Conservation (phyloP, 495 filamentous ascomycete genomes). For the Sordaria brevicollis region DNA sequence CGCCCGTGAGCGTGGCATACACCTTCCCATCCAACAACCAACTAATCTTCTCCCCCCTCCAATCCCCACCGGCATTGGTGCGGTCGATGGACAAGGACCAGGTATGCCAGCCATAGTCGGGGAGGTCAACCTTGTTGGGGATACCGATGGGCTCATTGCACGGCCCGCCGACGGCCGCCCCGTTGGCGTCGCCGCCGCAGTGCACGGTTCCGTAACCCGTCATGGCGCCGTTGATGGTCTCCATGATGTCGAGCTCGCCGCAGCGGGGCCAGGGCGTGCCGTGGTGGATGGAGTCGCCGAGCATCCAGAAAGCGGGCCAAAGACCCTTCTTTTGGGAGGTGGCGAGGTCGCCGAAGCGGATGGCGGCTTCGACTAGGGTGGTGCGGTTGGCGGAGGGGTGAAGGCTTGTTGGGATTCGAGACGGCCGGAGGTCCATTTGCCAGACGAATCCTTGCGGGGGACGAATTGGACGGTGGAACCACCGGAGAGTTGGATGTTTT, state of each 20-base stretch:
- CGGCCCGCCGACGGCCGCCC: constrained; percentile 27
- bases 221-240: constrained; percentile 37
- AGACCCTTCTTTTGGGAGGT: constrained; percentile 31
- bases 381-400: constrained; percentile 30
- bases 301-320: constrained; percentile 46
- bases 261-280: constrained; percentile 38
- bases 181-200: constrained; percentile 26
- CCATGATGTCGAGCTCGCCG: constrained; percentile 45
- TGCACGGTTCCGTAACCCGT: constrained; percentile 38
- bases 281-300: constrained; percentile 38
- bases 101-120: constrained; percentile 32
- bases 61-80: constrained; percentile 22
- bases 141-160: constrained; percentile 39
- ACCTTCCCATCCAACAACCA: constrained; percentile 34
- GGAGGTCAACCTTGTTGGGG: constrained; percentile 16
- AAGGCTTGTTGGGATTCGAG: constrained; percentile 34
- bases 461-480: constrained; percentile 36
- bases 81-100: constrained; percentile 37
- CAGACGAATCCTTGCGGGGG: constrained; percentile 24
- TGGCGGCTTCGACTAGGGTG: constrained; percentile 27
- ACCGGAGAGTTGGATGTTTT: constrained; percentile 36
- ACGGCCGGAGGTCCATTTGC: constrained; percentile 40
- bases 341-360: constrained; percentile 31
- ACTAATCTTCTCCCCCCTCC: constrained; percentile 32
- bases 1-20: constrained; percentile 29